Percentiles rank a stretch among this genome's conserved stretches.
Evolutionary conservation across 345 rosid species (phyloP).

Genomic region (Sonneratia alba): DNA sequence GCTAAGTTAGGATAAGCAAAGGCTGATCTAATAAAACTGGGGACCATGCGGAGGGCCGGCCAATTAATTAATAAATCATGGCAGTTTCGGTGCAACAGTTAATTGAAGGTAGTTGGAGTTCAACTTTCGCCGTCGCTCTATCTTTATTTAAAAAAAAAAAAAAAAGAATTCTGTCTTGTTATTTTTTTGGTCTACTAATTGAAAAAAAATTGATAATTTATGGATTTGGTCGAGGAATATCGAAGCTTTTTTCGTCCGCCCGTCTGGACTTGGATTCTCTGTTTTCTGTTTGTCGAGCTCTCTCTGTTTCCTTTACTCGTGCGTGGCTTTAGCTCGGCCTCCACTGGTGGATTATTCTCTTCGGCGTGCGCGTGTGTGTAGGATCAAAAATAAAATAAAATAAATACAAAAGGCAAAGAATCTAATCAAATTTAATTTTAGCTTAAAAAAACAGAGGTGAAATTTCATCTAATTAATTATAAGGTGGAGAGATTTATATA

Average conservation of each 20-base stretch:
- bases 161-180: too few species aligned
- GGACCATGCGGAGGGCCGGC: background rate
- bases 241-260: background rate
- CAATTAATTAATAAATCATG: background rate
- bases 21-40: background rate
- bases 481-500: background rate
- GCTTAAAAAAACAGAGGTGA: background rate
- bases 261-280: conserved; percentile 10
- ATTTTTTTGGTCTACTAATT: too few species aligned
- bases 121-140: conserved; percentile 1
- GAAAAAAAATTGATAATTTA: too few species aligned
- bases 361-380: background rate
- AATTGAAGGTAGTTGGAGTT: background rate
- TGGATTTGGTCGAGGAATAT: conserved; percentile 1
- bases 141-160: too few species aligned
- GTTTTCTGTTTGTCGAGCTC: conserved; percentile 4
- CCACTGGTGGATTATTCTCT: background rate
- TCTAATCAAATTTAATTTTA: too few species aligned
- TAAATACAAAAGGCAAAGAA: too few species aligned
- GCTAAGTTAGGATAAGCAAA: background rate
- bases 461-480: too few species aligned
- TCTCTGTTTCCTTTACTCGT: background rate
- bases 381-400: background rate
- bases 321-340: background rate
- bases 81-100: conserved; percentile 12